Base-by-base conservation (phyloP, 257 asterid species). In the Ajuga chamaepitys region DNA sequence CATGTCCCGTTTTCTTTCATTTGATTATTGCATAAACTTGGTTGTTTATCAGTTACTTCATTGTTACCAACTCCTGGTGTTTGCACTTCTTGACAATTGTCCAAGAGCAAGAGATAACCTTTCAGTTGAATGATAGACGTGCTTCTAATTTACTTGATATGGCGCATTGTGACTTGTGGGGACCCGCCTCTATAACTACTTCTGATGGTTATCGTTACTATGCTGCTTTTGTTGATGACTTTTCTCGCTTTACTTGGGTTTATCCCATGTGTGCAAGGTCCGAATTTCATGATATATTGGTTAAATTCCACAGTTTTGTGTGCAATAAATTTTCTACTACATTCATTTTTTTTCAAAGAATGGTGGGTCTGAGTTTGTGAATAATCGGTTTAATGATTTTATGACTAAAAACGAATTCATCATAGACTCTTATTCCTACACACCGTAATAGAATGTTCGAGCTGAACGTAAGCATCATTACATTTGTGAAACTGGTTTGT, bases 211-310 rank as follows among this genome's bases (percentile, higher is more conserved):
- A 8, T 48, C 4, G 2, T 0, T 67, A 40, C 28, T 67, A 67
- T 67, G 73, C 17, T 8, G 17, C 55, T 24, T 67, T 67, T 57
- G n/a, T 55, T 14, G 66, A 67, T 55, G 66, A 40, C 30, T 55
- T 12, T 9, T 55, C 73, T 22, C 30, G 47, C 26, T 67, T 18
- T 2, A 40, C 55, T 0, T 67, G 57, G 73, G 5, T 67, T 1
- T 67, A 67, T 55, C 72, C 57, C 10, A 2, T 67, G 25, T 42
- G 26, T 12, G 4, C 4, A 2, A 57, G 58, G 32, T 28, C 13
- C 1, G 65, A 54, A 2, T 54, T 55, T 26, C 26, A 41, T 54
- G 64, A 38, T 17, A 24, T 24, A 1, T 67, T 67, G 34, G 16
- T 14, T 14, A 10, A 25, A 1, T 67, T 67, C 55, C 20, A 40